These are phyloP conservation scores for Colletotrichum sublineola DNA, from an alignment of 2,329 filamentous ascomycete genomes.

Conservation along the genomic window DNA sequence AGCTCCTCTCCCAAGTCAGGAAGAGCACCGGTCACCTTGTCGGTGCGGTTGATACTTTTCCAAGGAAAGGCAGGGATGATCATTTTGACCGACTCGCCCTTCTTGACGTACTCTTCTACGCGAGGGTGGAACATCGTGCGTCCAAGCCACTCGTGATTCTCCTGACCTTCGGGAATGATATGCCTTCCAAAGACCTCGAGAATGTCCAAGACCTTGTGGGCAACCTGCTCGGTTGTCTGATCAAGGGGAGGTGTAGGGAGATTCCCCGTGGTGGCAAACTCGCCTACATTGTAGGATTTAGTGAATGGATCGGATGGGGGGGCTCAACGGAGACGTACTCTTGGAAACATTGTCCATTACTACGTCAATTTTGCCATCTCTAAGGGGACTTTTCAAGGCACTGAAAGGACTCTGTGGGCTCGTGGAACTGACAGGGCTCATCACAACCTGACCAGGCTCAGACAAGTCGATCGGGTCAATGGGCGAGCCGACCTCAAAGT, in stretches of 20 bases:
- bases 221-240: slow-evolving; percentile 27
- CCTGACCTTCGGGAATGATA: slow-evolving; percentile 33
- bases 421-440: slow-evolving; percentile 5
- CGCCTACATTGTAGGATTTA: slow-evolving; percentile 1
- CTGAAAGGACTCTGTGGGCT: slow-evolving; percentile 23
- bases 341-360: not conserved
- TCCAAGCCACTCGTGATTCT: slow-evolving; percentile 40
- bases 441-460: not conserved
- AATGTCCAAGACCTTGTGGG: slow-evolving; percentile 38
- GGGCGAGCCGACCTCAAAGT: slow-evolving; percentile 38
- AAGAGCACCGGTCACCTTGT: slow-evolving; percentile 52
- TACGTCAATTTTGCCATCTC: not conserved
- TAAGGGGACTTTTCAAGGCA: slow-evolving; percentile 23
- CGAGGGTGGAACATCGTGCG: slow-evolving; percentile 40
- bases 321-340: not conserved
- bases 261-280: slow-evolving; percentile 13
- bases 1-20: slow-evolving; percentile 60
- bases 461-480: slow-evolving; percentile 35
- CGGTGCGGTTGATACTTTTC: slow-evolving; percentile 45
- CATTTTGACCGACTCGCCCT: slow-evolving; percentile 40
- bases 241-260: slow-evolving; percentile 36
- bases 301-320: no score
- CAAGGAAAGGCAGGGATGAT: slow-evolving; percentile 44
- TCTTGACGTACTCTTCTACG: slow-evolving; percentile 38
- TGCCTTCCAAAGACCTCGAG: slow-evolving; percentile 36